phyloP scores from a whole-genome alignment of 495 filamentous ascomycete species.

The Xylaria bambusicola region DNA sequence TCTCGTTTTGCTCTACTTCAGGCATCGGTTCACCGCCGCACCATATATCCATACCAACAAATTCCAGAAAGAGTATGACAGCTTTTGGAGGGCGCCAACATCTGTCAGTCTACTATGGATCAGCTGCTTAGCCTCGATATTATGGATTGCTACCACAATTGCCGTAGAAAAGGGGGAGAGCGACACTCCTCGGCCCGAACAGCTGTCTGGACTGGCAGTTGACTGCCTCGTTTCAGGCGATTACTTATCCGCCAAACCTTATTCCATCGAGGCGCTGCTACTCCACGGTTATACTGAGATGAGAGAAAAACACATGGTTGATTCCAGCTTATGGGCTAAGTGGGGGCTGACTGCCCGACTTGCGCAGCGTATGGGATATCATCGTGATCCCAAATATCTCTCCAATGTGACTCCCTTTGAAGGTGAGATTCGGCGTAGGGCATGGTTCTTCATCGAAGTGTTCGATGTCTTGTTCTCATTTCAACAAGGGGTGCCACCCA shows the following conservation, averaged over 20 bases:
- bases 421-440: slow-evolving; percentile 54
- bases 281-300: slow-evolving; percentile 44
- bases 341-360: slow-evolving; percentile 47
- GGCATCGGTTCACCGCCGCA: slow-evolving; percentile 38
- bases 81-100: slow-evolving; percentile 47
- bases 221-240: slow-evolving; percentile 48
- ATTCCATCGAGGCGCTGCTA: slow-evolving; percentile 51
- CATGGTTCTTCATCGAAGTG: slow-evolving; percentile 50
- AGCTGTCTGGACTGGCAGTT: slow-evolving; percentile 26
- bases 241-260: slow-evolving; percentile 44
- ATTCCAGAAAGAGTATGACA: slow-evolving; percentile 48
- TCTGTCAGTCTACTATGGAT: slow-evolving; percentile 43
- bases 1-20: slow-evolving; percentile 48
- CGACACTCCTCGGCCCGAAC: slow-evolving; percentile 23
- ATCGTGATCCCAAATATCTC: slow-evolving; percentile 49
- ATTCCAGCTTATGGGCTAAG: slow-evolving; percentile 46
- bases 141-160: slow-evolving; percentile 38
- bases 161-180: slow-evolving; percentile 29
- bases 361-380: slow-evolving; percentile 54
- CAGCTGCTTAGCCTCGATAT: slow-evolving; percentile 43
- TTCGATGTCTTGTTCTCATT: slow-evolving; percentile 53
- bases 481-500: slow-evolving; percentile 52
- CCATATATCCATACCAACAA: slow-evolving; percentile 42
- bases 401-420: slow-evolving; percentile 50
- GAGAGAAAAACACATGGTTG: slow-evolving; percentile 36